Evolutionary conservation across 1,284 basidiomycete genomes (phyloP), one percentile per base, ranked within the genome.

Genomic region (Rhizoctonia solani): DNA sequence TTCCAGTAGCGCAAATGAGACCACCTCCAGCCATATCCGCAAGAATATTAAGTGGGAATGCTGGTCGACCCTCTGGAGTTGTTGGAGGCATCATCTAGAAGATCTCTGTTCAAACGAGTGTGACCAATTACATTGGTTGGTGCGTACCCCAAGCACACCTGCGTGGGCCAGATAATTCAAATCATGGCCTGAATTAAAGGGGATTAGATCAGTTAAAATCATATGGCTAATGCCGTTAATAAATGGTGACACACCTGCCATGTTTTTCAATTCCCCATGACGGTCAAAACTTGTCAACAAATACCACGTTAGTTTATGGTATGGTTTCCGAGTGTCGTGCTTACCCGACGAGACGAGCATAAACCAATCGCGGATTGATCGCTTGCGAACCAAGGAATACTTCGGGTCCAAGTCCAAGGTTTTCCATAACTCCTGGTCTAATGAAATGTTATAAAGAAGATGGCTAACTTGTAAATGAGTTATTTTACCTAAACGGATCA

Each of bases 21-120:
- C 89, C 89, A 6, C 92, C 92, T 3, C 92, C 92, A 1, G 88
- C 92, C 76, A 93, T 93, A 74, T 93, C 92, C 27, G 85, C 89
- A 0, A 93, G 80, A 23, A 93, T 75, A 73, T 93, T 93, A 23
- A 89, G 75, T 3, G 92, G 92, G 67, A 89, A 90, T 25, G 79
- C 77, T 1, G 92, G 91, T 71, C 87, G 87, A 8, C 84, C 85
- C 14, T 65, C 54, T 27, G 54, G 54, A 16, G 74, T 71, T 1
- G 79, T 77, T 8, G 87, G 87, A 54, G 88, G 87, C n/a, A 91
- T 78, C 80, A 90, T 85, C 88, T 90, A 61, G 0, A 67, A 34
- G 71, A 29, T 50, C 3, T 19, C 13, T 6, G 39, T 14, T 63
- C 46, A 67, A 30, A 19, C 5, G 44, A 16, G 21, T 27, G 8